A percentile compares a stretch with the other conserved stretches of the same genome.
phyloP scores from a whole-genome alignment of 2,329 filamentous ascomycete species.

The Madurella fahalii region DNA sequence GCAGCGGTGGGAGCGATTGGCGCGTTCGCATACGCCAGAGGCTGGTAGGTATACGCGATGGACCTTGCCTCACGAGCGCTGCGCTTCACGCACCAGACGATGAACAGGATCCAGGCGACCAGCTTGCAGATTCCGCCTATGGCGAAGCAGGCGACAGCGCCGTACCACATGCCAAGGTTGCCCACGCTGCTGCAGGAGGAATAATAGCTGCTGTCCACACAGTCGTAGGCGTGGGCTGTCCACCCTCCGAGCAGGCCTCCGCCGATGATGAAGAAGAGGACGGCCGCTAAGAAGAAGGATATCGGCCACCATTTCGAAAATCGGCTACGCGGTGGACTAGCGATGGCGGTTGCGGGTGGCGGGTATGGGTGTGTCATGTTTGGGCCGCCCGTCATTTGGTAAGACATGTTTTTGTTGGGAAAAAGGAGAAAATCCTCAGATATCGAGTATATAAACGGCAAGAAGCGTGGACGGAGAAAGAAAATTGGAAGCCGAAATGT shows the following conservation, averaged over 20 bases:
- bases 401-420: neutral
- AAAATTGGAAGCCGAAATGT: no score
- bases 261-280: slow-evolving; percentile 11
- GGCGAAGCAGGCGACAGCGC: slow-evolving; percentile 7
- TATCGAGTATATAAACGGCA: no score
- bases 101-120: slow-evolving; percentile 7
- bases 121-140: slow-evolving; percentile 10
- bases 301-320: slow-evolving; percentile 13
- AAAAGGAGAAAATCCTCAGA: no score
- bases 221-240: neutral
- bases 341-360: neutral
- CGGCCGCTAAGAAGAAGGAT: slow-evolving; percentile 8
- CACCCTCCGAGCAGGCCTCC: slow-evolving; percentile 3
- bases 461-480: no score
- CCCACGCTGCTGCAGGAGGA: neutral
- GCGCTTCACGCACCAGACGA: slow-evolving; percentile 12
- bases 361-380: slow-evolving; percentile 5
- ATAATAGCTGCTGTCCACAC: neutral
- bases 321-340: neutral
- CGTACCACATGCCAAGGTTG: neutral
- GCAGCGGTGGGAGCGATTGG: neutral
- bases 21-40: neutral
- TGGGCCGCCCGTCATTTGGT: neutral
- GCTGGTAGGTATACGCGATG: slow-evolving; percentile 8
- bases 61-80: neutral